Evolutionary conservation across 2,329 filamentous ascomycete genomes (phyloP), one percentile per base, ranked within the genome.

Genomic region (Claviceps sp.): DNA sequence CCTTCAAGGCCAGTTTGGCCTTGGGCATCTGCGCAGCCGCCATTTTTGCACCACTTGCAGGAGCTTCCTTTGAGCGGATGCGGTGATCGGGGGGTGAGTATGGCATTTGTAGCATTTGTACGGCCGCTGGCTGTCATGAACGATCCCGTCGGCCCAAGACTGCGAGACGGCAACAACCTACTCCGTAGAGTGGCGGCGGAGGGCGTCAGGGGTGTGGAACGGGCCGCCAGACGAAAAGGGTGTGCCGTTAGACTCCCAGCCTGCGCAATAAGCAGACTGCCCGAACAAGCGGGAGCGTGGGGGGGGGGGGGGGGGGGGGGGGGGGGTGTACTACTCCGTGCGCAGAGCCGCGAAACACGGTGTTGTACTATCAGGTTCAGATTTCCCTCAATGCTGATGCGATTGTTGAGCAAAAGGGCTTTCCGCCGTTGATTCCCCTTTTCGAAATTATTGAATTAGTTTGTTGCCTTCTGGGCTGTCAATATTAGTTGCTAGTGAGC

Each of bases 101-200:
- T 74, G 79, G 78, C 80, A 83, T 84, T 82, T 80, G 64, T 66
- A 66, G 78, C 80, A 83, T 84, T 82, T 80, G 64, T 66, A 66
- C 39, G 47, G 47, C 49, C 29, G 39, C 39, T 40, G 37, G 40
- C 29, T 36, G 34, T 14, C 40, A 39, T 47, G 20, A 53, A 38
- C 34, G 26, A 34, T 50, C 29, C 14, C 17, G 42, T 44, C 42
- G 42, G 42, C 13, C 42, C 22, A 22, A 26, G 42, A 44, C 11
- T 44, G 9, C 14, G 17, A 29, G 45, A 47, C 34, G 36, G 45
- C 36, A 52, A 39, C 29, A 39, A 29, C 36, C 34, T 17, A 20
- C 20, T 20, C 20, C 20, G 20, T 20, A 34, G 34, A 29, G 5
- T 2, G 47, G 34, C 66, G 64, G 66, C 68, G 40, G 56, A 56